phyloP scores from a whole-genome alignment of 192 early-diverging fungal genomes.

The Coemansia sp. region DNA sequence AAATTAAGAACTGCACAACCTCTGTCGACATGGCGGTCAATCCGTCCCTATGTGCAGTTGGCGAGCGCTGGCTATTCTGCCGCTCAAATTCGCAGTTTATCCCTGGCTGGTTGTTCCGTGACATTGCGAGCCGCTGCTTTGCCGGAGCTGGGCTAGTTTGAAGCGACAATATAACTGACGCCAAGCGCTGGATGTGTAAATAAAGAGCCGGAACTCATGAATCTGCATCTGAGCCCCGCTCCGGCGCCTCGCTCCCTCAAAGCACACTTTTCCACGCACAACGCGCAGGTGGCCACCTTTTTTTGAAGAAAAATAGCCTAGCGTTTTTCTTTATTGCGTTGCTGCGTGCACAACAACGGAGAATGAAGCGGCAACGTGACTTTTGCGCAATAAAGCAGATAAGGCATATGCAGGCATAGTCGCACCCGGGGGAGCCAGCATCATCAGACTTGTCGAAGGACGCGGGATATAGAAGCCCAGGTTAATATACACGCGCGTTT shows the following conservation, averaged over 20 bases:
- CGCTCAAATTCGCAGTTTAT: neutral
- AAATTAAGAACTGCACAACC: conserved; percentile 1
- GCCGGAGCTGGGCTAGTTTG: no score
- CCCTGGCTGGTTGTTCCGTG: no score
- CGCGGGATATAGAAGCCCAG: no score
- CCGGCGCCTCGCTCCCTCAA: conserved; percentile 4
- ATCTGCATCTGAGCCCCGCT: conserved; percentile 5
- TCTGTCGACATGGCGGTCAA: no score
- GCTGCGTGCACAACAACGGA: neutral
- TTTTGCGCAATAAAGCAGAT: conserved; percentile 15
- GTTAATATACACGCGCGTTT: neutral
- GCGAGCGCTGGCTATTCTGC: neutral
- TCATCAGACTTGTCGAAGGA: conserved; percentile 9
- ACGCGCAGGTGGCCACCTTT: conserved; percentile 4
- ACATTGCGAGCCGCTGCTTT: no score
- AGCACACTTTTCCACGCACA: conserved; percentile 12
- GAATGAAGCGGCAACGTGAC: conserved; percentile 19
- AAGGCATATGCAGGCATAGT: conserved; percentile 15
- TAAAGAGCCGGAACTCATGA: conserved; percentile 4
- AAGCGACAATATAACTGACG: neutral
- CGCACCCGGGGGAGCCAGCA: conserved; percentile 1
- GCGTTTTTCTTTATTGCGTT: conserved; percentile 8
- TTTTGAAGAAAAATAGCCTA: conserved; percentile 1
- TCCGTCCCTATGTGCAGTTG: no score
- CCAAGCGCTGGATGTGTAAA: conserved; percentile 9